These are phyloP conservation scores for Pseudotsuga menziesii DNA, from an alignment of 75 land plant genomes.

Conservation along the genomic window DNA sequence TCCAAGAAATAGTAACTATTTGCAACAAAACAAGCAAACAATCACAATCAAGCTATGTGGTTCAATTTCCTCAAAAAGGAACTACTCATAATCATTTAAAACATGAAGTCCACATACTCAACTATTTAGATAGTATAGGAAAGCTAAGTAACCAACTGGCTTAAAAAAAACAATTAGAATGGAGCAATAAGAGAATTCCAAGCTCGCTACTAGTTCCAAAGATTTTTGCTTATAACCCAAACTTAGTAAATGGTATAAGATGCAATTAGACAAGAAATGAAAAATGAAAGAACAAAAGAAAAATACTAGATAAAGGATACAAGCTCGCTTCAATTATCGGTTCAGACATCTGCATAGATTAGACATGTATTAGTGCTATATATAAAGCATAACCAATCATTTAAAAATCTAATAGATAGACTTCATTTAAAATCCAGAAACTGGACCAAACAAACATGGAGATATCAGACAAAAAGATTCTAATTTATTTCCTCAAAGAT, in stretches of 20 bases:
- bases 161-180: background rate
- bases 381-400: background rate
- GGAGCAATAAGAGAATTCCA: no score
- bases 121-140: background rate
- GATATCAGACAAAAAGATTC: background rate
- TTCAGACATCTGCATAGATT: background rate
- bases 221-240: background rate
- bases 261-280: background rate
- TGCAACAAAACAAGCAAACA: background rate
- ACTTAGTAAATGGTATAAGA: background rate
- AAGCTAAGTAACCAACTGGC: background rate
- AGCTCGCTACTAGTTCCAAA: background rate
- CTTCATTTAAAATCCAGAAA: background rate
- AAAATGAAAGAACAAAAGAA: background rate
- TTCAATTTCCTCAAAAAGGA: background rate
- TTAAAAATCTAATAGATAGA: background rate
- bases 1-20: background rate
- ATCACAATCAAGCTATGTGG: background rate
- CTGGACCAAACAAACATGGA: background rate
- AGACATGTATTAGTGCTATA: background rate
- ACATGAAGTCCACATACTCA: background rate
- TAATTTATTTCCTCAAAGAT: no score
- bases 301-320: slow-evolving; percentile 1
- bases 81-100: background rate
- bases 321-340: slow-evolving; percentile 1